Percentiles rank a stretch among this genome's conserved stretches.
phyloP scores from a whole-genome alignment of 257 asterid genomes.

The Fraxinus anomala region DNA sequence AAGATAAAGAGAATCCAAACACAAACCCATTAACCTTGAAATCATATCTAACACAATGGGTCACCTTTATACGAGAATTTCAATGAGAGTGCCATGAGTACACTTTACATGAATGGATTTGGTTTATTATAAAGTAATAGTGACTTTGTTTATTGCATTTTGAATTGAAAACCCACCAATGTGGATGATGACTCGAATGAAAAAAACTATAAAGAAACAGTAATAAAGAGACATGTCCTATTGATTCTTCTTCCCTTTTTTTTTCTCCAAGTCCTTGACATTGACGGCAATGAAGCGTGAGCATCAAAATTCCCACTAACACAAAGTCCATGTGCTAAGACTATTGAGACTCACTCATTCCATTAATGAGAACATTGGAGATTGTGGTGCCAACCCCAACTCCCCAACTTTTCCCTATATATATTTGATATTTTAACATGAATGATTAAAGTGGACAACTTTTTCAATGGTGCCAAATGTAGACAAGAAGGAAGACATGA shows the following conservation, averaged over 20 bases:
- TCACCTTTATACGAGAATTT: background rate
- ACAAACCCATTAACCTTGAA: slow-evolving; percentile 6
- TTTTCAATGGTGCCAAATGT: slow-evolving; percentile 29
- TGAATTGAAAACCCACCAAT: slow-evolving; percentile 3
- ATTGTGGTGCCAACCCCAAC: slow-evolving; percentile 1
- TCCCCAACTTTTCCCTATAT: background rate
- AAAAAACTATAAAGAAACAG: background rate
- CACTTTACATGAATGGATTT: slow-evolving; percentile 8
- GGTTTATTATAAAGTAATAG: slow-evolving; percentile 4
- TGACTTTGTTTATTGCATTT: background rate
- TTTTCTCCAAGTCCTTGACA: background rate
- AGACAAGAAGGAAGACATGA: slow-evolving; percentile 30
- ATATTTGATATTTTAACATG: background rate
- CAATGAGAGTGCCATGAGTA: slow-evolving; percentile 9
- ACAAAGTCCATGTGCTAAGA: slow-evolving; percentile 28
- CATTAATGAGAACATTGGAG: slow-evolving; percentile 17
- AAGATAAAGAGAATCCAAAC: background rate
- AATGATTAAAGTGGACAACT: slow-evolving; percentile 22
- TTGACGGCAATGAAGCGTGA: slow-evolving; percentile 18
- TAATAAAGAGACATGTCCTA: background rate
- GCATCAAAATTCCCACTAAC: slow-evolving; percentile 34
- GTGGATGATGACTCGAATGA: background rate
- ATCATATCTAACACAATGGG: slow-evolving; percentile 2
- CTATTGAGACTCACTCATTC: slow-evolving; percentile 22
- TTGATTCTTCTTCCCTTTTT: background rate